phyloP scores from a whole-genome alignment of 441 rosid species.

The Viola pubescens region DNA sequence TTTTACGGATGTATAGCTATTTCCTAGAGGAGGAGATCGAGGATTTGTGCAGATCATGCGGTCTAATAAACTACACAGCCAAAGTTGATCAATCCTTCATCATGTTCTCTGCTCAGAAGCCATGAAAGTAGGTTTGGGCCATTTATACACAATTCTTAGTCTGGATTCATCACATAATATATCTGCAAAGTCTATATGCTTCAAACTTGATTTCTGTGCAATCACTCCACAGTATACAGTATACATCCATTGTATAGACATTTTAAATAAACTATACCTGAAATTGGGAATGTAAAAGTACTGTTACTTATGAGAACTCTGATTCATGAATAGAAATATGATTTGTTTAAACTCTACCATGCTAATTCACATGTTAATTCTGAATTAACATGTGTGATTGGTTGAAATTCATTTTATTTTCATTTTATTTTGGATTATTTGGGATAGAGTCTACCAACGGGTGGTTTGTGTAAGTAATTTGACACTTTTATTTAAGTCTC shows the following conservation, averaged over 20 bases:
- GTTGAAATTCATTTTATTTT: too few species aligned
- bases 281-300: constrained; percentile 3
- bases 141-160: constrained; percentile 14
- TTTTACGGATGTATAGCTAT: constrained; percentile 40
- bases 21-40: constrained; percentile 68
- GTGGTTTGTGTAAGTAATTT: too few species aligned
- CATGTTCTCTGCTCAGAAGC: constrained; percentile 85
- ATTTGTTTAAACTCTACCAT: too few species aligned
- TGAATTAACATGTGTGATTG: too few species aligned
- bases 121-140: constrained; percentile 31
- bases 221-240: neutral
- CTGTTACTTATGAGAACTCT: neutral
- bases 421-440: too few species aligned
- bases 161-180: neutral
- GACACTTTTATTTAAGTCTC: too few species aligned
- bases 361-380: too few species aligned
- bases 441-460: too few species aligned
- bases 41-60: constrained; percentile 72
- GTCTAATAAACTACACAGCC: constrained; percentile 59
- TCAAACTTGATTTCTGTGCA: neutral
- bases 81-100: constrained; percentile 62
- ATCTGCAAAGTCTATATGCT: neutral
- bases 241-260: constrained; percentile 6
- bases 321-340: too few species aligned
- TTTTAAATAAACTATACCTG: constrained; percentile 11